These are phyloP conservation scores for Climacium dendroides DNA, from an alignment of 225 moss, liverwort and hornwort species.

Conservation along the genomic window DNA sequence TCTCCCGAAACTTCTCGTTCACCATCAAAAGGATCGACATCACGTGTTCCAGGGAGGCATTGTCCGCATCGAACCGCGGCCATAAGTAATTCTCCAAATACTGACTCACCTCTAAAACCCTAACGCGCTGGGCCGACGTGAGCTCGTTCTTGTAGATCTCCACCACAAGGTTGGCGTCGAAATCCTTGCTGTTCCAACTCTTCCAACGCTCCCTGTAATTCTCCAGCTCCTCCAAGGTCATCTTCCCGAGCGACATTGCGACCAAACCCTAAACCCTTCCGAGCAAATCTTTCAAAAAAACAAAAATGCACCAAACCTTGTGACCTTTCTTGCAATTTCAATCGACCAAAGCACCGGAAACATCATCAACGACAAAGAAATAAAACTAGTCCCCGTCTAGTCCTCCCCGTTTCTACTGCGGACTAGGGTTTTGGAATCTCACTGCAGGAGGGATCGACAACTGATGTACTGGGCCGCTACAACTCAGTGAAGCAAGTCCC, in stretches of 20 bases:
- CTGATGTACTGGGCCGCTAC: no score
- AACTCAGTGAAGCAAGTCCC: no score
- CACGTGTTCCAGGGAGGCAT: constrained; percentile 76
- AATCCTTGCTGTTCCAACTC: constrained; percentile 38
- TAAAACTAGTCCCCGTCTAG: not conserved
- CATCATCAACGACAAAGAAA: not conserved
- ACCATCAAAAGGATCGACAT: constrained; percentile 96
- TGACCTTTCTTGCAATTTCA: not conserved
- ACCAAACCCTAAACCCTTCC: constrained; percentile 10
- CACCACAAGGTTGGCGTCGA: constrained; percentile 59
- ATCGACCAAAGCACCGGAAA: not conserved
- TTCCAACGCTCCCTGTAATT: constrained; percentile 29
- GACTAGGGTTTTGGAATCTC: not conserved
- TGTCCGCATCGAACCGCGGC: constrained; percentile 75
- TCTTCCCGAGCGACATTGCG: constrained; percentile 36
- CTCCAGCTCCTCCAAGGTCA: constrained; percentile 40
- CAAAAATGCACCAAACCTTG: not conserved
- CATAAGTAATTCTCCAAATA: constrained; percentile 94
- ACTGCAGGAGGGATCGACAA: not conserved
- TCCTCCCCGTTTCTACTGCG: not conserved
- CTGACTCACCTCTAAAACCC: constrained; percentile 94
- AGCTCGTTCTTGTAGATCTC: constrained; percentile 85
- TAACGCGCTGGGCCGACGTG: constrained; percentile 72
- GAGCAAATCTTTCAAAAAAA: not conserved
- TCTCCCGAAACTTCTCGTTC: constrained; percentile 98